Base-by-base conservation (phyloP, 371 early-diverging fungal species). In the Cokeromyces recurvatus region DNA sequence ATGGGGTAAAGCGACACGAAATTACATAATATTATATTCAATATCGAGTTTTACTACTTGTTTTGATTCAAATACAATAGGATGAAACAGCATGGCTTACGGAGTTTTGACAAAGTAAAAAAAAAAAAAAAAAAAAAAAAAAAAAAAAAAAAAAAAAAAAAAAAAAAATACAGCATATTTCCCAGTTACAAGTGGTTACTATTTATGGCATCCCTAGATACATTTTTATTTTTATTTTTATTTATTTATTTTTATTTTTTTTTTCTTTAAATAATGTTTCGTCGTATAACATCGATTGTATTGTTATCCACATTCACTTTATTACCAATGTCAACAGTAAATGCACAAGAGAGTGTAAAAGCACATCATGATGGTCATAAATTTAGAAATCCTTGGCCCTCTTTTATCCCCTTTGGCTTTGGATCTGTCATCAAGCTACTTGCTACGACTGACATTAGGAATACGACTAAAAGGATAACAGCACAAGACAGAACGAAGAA, bases 241-340 rank as follows among this genome's bases (percentile, higher is more conserved):
- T 38, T 8, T 38, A 3, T 24, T 11, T 27, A 7, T 27, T 27
- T 27, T 27, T 27, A 7, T 34, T n/a, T 34, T 34, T 7, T 34
- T 34, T 34, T 67, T 63, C 11, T 50, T 78, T 77, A 51, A 71
- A 81, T 57, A 76, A 75, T 21, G 84, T 76, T 64, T 78, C 88
- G 29, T 72, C 68, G 48, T 84, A 80, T 59, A 88, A 85, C 66
- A 89, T 84, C 14, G 76, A 64, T 34, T 84, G 76, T 8, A 88
- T 88, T n/a, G n/a, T n/a, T n/a, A n/a, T n/a, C n/a, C n/a, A n/a
- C n/a, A n/a, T n/a, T n/a, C n/a, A n/a, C n/a, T n/a, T n/a, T n/a
- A 48, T 89, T 84, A 19, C 90, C 90, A 51, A 89, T 87, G 54
- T 89, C 90, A 19, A 94, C 92, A 2, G 93, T 92, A 38, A 94